Conservation (phyloP, 225 moss, liverwort and hornwort genomes). For the Straminergon stramineum region DNA sequence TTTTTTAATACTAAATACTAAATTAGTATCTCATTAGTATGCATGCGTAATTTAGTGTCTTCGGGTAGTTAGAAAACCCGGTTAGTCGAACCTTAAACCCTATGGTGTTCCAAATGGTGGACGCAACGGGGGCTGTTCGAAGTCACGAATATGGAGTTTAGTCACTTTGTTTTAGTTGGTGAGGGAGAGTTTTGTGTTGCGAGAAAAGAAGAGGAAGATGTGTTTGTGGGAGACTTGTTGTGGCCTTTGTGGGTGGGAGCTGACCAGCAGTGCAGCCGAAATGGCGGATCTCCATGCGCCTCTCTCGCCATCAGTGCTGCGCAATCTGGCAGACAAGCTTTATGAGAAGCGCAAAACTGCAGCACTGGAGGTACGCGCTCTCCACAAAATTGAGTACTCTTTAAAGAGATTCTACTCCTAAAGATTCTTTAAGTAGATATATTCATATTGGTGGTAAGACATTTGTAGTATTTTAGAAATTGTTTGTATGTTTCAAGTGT, state of each 20-base stretch:
- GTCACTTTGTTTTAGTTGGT: background rate
- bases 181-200: background rate
- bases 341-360: slow-evolving; percentile 94
- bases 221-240: background rate
- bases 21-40: background rate
- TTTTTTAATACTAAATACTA: background rate
- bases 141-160: background rate
- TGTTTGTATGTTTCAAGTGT: background rate
- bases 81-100: background rate
- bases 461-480: background rate
- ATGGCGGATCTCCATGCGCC: slow-evolving; percentile 63
- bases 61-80: background rate
- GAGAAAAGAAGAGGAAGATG: slow-evolving; percentile 3
- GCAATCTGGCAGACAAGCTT: slow-evolving; percentile 76
- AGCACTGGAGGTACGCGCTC: slow-evolving; percentile 55
- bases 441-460: background rate
- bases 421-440: background rate
- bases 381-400: background rate
- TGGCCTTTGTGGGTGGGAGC: slow-evolving; percentile 2
- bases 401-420: background rate
- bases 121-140: background rate
- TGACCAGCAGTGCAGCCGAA: background rate
- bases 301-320: slow-evolving; percentile 55
- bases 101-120: background rate
- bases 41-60: background rate